Evolutionary conservation across 805 yeast genomes (phyloP).

Genomic region (Saccharomycopsis sp.): DNA sequence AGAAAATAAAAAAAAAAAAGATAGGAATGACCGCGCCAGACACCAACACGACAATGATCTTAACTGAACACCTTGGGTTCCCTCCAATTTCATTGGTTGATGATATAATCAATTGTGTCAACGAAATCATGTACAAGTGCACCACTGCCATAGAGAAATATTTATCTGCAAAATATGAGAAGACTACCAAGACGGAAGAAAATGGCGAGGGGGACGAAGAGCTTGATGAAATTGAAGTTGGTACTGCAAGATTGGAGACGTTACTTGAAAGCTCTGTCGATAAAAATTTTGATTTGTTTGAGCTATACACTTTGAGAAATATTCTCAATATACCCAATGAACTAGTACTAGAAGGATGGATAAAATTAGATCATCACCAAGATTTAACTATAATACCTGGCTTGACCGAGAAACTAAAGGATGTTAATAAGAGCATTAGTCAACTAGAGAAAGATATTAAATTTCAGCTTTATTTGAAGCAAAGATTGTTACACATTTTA

Average conservation of each 20-base stretch:
- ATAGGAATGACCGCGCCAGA: conserved; percentile 32
- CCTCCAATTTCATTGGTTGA: conserved; percentile 80
- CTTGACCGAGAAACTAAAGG: conserved; percentile 23
- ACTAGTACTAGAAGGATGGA: conserved; percentile 56
- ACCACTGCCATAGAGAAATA: conserved; percentile 71
- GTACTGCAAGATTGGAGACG: conserved; percentile 76
- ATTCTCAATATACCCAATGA: conserved; percentile 64
- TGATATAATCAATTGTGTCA: conserved; percentile 82
- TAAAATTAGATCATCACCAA: conserved; percentile 63
- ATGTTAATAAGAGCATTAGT: conserved; percentile 30
- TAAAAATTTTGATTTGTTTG: conserved; percentile 78
- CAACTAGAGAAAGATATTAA: conserved; percentile 34
- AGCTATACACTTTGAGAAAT: conserved; percentile 72
- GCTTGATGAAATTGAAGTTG: conserved; percentile 57
- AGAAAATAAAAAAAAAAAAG: background rate
- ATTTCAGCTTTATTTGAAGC: conserved; percentile 38
- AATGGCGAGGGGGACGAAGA: conserved; percentile 27
- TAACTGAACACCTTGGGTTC: conserved; percentile 82
- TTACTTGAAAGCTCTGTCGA: conserved; percentile 70
- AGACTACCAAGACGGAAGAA: conserved; percentile 24
- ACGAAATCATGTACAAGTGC: conserved; percentile 76
- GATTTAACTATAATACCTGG: conserved; percentile 32
- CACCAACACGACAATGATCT: conserved; percentile 38
- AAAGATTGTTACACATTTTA: conserved; percentile 34
- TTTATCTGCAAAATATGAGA: conserved; percentile 31